A percentile compares a stretch with the other conserved stretches of the same genome.
Conservation (phyloP, 2,329 filamentous ascomycete species). For the Neocatenulostroma microsporum region DNA sequence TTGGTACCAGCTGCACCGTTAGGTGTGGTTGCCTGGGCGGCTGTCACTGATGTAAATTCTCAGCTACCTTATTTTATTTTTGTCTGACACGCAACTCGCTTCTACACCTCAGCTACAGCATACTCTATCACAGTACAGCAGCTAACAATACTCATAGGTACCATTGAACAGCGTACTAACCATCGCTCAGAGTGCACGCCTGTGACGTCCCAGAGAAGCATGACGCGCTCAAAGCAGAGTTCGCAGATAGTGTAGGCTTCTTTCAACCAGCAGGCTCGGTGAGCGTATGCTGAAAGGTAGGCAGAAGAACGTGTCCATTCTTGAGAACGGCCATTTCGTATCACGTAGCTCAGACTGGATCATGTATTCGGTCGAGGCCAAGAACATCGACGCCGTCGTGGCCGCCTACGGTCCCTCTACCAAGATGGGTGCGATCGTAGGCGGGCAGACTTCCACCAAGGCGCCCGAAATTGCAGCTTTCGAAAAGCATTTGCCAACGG, state of each 20-base stretch:
- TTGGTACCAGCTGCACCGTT: conserved; percentile 59
- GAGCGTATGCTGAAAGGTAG: conserved; percentile 38
- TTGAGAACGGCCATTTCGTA: conserved; percentile 89
- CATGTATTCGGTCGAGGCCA: conserved; percentile 96
- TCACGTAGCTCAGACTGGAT: conserved; percentile 96
- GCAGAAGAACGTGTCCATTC: conserved; percentile 75
- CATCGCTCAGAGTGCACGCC: conserved; percentile 69
- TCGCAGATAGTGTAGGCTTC: conserved; percentile 72
- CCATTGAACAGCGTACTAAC: too few species aligned
- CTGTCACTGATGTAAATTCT: conserved; percentile 98
- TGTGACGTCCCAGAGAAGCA: conserved; percentile 90
- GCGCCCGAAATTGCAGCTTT: conserved; percentile 92
- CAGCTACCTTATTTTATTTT: conserved; percentile 89
- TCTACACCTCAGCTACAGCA: too few species aligned
- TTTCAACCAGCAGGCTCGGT: conserved; percentile 19
- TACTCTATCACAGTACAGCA: too few species aligned
- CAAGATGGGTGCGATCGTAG: conserved; percentile 89
- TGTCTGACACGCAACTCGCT: conserved; percentile 71
- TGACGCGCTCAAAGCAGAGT: conserved; percentile 71
- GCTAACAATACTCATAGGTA: too few species aligned
- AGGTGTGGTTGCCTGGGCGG: conserved; percentile 50
- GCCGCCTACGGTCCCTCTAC: conserved; percentile 88
- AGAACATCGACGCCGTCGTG: conserved; percentile 79
- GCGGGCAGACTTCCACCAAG: conserved; percentile 97
- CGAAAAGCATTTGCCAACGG: conserved; percentile 73